These are phyloP conservation scores for Fraxinus floribunda DNA, from an alignment of 305 asterid species.

Conservation along the genomic window DNA sequence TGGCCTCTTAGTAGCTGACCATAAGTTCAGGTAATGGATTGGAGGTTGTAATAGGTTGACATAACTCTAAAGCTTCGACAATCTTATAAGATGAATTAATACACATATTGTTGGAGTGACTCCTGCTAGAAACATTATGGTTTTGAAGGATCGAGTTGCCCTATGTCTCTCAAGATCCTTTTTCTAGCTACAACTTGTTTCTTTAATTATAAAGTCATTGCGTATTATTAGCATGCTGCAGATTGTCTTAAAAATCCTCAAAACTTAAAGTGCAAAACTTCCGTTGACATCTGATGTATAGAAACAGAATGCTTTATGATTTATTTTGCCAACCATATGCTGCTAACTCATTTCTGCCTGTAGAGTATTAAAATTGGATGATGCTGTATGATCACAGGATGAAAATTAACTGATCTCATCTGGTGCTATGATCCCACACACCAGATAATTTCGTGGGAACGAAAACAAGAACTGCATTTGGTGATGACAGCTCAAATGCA, in stretches of 20 bases:
- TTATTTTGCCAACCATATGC: neutral
- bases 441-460: neutral
- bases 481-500: neutral
- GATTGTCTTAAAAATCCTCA: neutral
- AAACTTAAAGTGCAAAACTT: neutral
- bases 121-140: neutral
- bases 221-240: neutral
- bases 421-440: neutral
- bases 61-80: neutral
- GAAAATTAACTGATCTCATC: constrained; percentile 7
- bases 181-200: neutral
- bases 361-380: neutral
- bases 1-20: neutral
- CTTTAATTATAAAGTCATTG: neutral
- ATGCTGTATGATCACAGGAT: neutral
- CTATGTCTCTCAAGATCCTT: neutral
- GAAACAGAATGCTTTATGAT: neutral
- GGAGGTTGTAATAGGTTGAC: neutral
- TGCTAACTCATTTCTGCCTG: neutral
- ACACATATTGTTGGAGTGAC: neutral
- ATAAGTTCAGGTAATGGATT: neutral
- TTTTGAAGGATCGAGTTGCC: neutral
- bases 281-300: neutral
- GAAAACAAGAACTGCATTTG: neutral
- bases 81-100: neutral